Conservation (phyloP, 2,329 filamentous ascomycete genomes). For the Penicillium verrucosum region DNA sequence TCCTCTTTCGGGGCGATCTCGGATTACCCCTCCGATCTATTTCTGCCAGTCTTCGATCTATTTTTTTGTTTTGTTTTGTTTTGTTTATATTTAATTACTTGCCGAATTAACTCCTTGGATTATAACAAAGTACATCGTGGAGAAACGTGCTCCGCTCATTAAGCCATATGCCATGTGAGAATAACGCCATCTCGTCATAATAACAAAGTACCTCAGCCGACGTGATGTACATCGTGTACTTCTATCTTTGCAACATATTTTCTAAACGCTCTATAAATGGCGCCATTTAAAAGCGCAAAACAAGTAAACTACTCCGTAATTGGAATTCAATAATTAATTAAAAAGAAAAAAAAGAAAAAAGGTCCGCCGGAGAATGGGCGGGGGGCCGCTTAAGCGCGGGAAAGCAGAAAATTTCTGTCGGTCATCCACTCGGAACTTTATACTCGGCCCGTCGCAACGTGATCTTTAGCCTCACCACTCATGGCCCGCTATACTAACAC, state of each 20-base stretch:
- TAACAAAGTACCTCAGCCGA: neutral
- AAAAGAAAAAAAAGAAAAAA: neutral
- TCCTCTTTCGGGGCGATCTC: constrained; percentile 26
- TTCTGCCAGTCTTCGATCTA: neutral
- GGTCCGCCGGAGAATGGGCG: constrained; percentile 2
- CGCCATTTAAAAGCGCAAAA: constrained; percentile 3
- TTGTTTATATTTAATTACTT: neutral
- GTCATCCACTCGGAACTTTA: constrained; percentile 12
- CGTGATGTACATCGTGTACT: neutral
- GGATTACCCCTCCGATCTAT: constrained; percentile 14
- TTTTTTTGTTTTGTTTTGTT: neutral
- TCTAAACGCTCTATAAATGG: neutral
- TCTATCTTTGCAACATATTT: neutral
- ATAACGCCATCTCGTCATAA: constrained; percentile 9
- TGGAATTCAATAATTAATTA: neutral
- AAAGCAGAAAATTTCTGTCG: constrained; percentile 24
- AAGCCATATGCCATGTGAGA: neutral
- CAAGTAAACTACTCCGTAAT: neutral
- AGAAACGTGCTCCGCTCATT: neutral
- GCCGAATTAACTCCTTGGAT: neutral
- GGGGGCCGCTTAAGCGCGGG: constrained; percentile 12
- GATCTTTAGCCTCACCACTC: constrained; percentile 9
- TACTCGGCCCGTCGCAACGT: constrained; percentile 20
- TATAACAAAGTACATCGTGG: neutral
- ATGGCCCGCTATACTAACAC: neutral